A percentile compares a stretch with the other conserved stretches of the same genome.
phyloP scores from a whole-genome alignment of 768 basidiomycete genomes.

The Pisolithus tinctorius region DNA sequence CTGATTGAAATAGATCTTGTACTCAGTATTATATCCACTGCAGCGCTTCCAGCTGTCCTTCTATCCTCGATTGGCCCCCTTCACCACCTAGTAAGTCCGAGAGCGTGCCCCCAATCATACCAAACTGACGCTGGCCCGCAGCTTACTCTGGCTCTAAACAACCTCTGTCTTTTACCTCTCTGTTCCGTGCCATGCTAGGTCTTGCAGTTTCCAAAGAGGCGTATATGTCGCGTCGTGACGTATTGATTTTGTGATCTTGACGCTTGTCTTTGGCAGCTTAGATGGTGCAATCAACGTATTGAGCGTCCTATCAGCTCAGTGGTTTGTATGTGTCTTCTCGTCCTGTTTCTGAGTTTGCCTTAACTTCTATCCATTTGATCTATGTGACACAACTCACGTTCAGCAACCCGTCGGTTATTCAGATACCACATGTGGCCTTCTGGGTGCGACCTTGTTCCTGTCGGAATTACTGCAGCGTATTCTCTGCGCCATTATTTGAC shows the following conservation, averaged over 20 bases:
- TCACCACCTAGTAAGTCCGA: constrained; percentile 61
- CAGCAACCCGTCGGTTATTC: constrained; percentile 74
- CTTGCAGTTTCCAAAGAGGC: constrained; percentile 32
- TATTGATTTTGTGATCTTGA: constrained; percentile 60
- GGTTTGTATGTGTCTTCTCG: constrained; percentile 44
- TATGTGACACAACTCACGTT: neutral
- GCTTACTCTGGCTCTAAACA: constrained; percentile 62
- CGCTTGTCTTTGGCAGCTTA: constrained; percentile 54
- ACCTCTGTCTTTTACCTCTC: constrained; percentile 42
- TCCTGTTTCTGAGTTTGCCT: too few species aligned
- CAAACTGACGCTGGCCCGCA: constrained; percentile 17
- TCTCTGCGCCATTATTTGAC: constrained; percentile 75
- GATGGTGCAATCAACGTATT: constrained; percentile 62
- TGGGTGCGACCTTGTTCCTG: constrained; percentile 62
- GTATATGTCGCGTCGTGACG: constrained; percentile 57
- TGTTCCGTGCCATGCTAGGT: constrained; percentile 50
- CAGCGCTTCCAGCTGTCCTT: constrained; percentile 50
- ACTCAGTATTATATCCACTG: constrained; percentile 66
- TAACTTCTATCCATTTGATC: neutral
- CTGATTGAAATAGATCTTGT: constrained; percentile 46
- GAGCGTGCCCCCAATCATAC: too few species aligned
- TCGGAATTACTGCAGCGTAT: constrained; percentile 69
- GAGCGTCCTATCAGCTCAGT: constrained; percentile 58
- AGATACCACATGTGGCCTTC: constrained; percentile 53
- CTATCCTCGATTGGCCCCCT: constrained; percentile 59